Evolutionary conservation across 495 filamentous ascomycete species (phyloP).

Genomic region (Xanthoparmelia taractica): DNA sequence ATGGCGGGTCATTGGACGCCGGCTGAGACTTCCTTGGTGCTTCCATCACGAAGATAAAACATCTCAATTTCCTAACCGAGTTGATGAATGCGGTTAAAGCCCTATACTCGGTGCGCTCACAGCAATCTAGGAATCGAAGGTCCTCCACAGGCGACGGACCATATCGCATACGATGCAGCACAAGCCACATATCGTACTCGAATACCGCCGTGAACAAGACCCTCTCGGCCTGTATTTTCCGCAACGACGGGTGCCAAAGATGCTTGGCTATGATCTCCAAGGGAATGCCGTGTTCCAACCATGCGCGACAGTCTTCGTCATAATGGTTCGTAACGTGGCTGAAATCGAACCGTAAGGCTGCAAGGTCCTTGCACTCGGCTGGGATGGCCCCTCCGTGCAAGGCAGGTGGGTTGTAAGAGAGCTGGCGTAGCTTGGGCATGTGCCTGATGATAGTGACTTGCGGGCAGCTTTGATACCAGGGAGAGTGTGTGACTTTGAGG

Average conservation of each 20-base stretch:
- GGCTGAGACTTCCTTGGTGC: background rate
- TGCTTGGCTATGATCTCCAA: background rate
- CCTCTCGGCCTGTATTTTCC: background rate
- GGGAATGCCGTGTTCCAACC: background rate
- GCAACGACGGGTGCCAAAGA: background rate
- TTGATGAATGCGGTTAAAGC: background rate
- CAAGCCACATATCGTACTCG: background rate
- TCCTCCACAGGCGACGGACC: background rate
- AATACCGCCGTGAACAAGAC: background rate
- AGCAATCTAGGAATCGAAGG: background rate
- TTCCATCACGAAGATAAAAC: background rate
- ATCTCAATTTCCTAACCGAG: background rate
- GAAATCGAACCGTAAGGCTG: background rate
- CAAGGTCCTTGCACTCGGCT: background rate
- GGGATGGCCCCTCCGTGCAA: background rate
- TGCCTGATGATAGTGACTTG: background rate
- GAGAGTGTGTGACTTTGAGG: background rate
- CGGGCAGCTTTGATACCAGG: background rate
- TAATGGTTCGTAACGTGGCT: background rate
- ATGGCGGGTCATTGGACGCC: background rate
- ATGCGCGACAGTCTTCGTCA: background rate
- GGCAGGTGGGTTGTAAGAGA: background rate
- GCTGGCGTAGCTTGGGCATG: background rate
- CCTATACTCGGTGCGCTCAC: background rate
- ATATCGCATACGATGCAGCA: background rate